Percentiles rank a stretch among this genome's conserved stretches.
phyloP scores from a whole-genome alignment of 108 stramenopile genomes.

The Phaeodactylum tricornutum region DNA sequence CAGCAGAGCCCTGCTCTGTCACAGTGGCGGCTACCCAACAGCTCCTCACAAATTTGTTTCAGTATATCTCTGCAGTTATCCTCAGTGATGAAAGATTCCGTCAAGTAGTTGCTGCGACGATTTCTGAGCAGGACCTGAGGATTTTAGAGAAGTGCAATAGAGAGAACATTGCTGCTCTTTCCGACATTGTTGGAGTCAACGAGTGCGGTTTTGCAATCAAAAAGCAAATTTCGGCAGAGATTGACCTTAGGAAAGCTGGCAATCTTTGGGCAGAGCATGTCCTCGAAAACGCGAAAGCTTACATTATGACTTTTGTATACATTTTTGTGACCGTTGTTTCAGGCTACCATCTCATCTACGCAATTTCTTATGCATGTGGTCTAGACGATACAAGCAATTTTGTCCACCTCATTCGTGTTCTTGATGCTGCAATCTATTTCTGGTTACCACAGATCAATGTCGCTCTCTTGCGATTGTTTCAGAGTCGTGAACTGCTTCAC shows the following conservation, averaged over 20 bases:
- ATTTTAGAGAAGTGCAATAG: constrained; percentile 41
- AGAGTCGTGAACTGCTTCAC: constrained; percentile 51
- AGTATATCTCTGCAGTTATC: constrained; percentile 42
- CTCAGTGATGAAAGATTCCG: constrained; percentile 36
- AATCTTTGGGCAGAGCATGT: constrained; percentile 52
- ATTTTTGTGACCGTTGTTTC: constrained; percentile 47
- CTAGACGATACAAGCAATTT: constrained; percentile 9
- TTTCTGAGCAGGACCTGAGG: constrained; percentile 41
- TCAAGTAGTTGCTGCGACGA: constrained; percentile 28
- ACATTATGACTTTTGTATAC: constrained; percentile 55
- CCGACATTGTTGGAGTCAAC: constrained; percentile 40
- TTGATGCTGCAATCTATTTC: constrained; percentile 70
- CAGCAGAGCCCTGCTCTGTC: constrained; percentile 67
- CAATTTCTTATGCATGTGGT: constrained; percentile 35
- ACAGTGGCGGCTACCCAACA: constrained; percentile 62
- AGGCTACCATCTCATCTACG: constrained; percentile 43
- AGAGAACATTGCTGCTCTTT: constrained; percentile 38
- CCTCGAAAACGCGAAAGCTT: constrained; percentile 49
- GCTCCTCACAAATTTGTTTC: constrained; percentile 51
- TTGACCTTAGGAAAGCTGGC: constrained; percentile 39
- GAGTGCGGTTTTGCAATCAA: constrained; percentile 9
- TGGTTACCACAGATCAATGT: constrained; percentile 67
- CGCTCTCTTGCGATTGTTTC: constrained; percentile 36
- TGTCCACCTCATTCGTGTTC: constrained; percentile 20
- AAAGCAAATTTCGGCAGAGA: constrained; percentile 1